phyloP scores from a whole-genome alignment of 257 asterid genomes.

The Jaltomata sinuosa region DNA sequence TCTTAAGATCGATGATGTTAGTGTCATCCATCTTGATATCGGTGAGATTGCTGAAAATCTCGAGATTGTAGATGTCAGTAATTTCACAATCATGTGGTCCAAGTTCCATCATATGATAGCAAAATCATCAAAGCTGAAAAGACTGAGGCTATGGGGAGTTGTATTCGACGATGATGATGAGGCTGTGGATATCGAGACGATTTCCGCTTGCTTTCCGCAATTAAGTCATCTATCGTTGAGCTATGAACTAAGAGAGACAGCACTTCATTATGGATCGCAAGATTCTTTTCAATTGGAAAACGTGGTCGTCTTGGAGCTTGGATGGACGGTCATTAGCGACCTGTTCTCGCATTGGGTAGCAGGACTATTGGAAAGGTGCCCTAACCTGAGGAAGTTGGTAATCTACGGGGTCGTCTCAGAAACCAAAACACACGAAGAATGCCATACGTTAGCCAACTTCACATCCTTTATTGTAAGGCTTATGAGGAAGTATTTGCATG shows the following conservation, averaged over 20 bases:
- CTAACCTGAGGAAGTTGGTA: conserved; percentile 60
- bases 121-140: conserved; percentile 55
- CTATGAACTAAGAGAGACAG: conserved; percentile 67
- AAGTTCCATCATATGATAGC: conserved; percentile 88
- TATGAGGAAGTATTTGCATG: conserved; percentile 62
- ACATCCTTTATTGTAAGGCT: conserved; percentile 63
- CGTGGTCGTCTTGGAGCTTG: conserved; percentile 75
- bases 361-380: conserved; percentile 70
- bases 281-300: conserved; percentile 61
- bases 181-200: conserved; percentile 76
- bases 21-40: conserved; percentile 88
- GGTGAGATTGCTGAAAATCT: conserved; percentile 78
- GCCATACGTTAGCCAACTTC: conserved; percentile 62
- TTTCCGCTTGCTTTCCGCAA: conserved; percentile 71
- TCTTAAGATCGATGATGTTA: conserved; percentile 79
- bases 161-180: conserved; percentile 93
- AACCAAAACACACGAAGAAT: conserved; percentile 83
- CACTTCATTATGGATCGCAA: conserved; percentile 64
- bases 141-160: conserved; percentile 85
- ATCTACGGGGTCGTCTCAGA: conserved; percentile 80
- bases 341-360: conserved; percentile 69
- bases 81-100: conserved; percentile 90
- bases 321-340: conserved; percentile 78
- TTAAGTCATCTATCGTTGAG: conserved; percentile 61
- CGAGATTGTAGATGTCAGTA: conserved; percentile 82